Evolutionary conservation across 331 rosid genomes (phyloP).

Genomic region (Phaseolus coccineus): DNA sequence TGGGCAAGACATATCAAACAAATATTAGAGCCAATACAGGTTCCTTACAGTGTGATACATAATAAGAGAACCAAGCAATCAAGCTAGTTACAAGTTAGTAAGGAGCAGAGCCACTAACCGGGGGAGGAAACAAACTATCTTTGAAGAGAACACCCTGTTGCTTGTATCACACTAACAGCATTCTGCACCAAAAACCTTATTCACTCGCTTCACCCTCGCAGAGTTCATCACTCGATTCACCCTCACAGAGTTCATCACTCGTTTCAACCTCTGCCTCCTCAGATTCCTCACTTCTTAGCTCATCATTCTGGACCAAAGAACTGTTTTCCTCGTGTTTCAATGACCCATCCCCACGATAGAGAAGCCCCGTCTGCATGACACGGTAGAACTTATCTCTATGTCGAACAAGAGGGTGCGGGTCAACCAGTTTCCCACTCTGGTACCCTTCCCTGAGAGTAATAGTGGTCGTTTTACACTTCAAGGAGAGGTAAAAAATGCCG

Average conservation of each 20-base stretch:
- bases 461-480: conserved; percentile 92
- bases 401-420: conserved; percentile 74
- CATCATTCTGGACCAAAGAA: conserved; percentile 42
- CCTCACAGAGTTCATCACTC: conserved; percentile 50
- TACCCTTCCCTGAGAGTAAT: conserved; percentile 81
- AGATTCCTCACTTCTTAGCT: conserved; percentile 48
- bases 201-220: conserved; percentile 49
- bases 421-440: conserved; percentile 74
- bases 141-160: neutral
- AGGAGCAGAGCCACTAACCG: conserved; percentile 36
- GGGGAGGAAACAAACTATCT: neutral
- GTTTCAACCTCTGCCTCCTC: conserved; percentile 57
- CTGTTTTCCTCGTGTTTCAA: conserved; percentile 43
- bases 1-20: no score
- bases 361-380: conserved; percentile 89
- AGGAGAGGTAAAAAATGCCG: conserved; percentile 78
- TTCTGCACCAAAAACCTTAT: conserved; percentile 50
- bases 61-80: conserved; percentile 2
- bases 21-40: neutral
- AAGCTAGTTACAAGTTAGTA: neutral
- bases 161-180: conserved; percentile 30
- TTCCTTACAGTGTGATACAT: neutral
- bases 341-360: conserved; percentile 69
- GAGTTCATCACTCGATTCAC: conserved; percentile 57
- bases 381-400: conserved; percentile 78